These are phyloP conservation scores for Chalciporus piperatus DNA, from an alignment of 768 basidiomycete species.

Conservation along the genomic window DNA sequence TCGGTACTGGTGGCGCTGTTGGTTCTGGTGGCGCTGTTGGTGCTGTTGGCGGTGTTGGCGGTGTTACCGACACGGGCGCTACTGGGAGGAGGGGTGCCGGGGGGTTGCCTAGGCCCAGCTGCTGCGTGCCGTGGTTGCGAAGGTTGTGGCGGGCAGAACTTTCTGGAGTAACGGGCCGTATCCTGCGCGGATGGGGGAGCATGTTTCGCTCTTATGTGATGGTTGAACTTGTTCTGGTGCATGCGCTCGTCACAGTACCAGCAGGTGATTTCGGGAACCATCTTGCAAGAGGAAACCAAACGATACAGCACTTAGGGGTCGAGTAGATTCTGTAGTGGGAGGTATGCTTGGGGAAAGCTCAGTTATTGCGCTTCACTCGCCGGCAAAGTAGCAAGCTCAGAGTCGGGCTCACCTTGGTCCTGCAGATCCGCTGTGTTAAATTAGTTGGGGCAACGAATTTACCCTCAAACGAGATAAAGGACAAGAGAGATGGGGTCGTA, in stretches of 20 bases:
- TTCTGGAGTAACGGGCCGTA: neutral
- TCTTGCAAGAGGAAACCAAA: neutral
- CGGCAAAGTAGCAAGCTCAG: too few relatives aligned
- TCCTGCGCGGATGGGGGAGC: constrained; percentile 9
- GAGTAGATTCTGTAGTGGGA: neutral
- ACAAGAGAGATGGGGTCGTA: neutral
- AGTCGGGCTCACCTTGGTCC: too few relatives aligned
- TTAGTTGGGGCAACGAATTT: too few relatives aligned
- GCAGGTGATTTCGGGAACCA: constrained; percentile 11
- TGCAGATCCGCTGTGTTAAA: too few relatives aligned
- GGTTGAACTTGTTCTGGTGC: constrained; percentile 3
- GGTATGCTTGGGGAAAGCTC: too few relatives aligned
- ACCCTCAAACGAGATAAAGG: neutral
- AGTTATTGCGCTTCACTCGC: too few relatives aligned
- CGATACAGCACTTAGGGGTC: too few relatives aligned
- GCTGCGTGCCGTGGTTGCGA: neutral
- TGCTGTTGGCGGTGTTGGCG: neutral
- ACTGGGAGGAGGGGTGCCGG: neutral
- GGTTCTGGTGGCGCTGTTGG: constrained; percentile 21
- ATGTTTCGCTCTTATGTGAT: constrained; percentile 15
- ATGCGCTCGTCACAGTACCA: constrained; percentile 10
- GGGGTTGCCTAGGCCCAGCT: neutral
- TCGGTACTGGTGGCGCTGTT: too few relatives aligned
- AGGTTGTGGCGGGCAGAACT: neutral
- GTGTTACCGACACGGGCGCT: neutral